Percentiles rank a stretch among this genome's conserved stretches.
Evolutionary conservation across 1,284 basidiomycete species (phyloP).

Genomic region (Mixia osmundae): DNA sequence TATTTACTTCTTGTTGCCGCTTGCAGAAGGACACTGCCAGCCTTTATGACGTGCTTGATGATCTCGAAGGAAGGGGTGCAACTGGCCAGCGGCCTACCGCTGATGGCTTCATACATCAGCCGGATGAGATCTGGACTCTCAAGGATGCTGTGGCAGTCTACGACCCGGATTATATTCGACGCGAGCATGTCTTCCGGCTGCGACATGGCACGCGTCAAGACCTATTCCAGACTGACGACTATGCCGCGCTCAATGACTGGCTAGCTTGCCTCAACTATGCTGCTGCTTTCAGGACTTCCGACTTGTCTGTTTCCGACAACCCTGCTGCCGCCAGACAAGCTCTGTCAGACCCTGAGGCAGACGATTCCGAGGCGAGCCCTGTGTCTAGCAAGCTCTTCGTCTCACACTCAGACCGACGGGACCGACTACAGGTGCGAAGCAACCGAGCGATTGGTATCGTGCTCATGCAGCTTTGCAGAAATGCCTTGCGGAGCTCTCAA

Average conservation of each 20-base stretch:
- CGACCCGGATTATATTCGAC: conserved; percentile 49
- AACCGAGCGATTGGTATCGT: background rate
- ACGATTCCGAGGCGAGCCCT: background rate
- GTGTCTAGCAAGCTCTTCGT: background rate
- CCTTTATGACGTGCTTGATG: background rate
- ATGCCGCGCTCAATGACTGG: conserved; percentile 71
- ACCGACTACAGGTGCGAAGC: background rate
- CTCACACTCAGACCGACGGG: background rate
- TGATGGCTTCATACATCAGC: conserved; percentile 22
- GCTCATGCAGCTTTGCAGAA: background rate
- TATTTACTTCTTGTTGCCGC: background rate
- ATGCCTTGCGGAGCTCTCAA: too few relatives aligned
- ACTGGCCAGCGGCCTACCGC: background rate
- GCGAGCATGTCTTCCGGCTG: conserved; percentile 53
- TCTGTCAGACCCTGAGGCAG: background rate
- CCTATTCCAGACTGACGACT: conserved; percentile 48
- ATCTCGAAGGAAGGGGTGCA: background rate
- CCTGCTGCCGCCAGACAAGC: background rate
- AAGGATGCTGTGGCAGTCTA: conserved; percentile 53
- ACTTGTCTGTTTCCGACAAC: conserved; percentile 26
- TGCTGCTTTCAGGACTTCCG: conserved; percentile 63
- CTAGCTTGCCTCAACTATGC: conserved; percentile 84
- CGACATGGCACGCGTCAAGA: conserved; percentile 51
- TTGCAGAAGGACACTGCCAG: conserved; percentile 42
- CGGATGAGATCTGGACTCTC: conserved; percentile 67